A percentile compares a stretch with the other conserved stretches of the same genome.
Evolutionary conservation across 228 moss, liverwort and hornwort species (phyloP).

Genomic region (Sphagnum magellanicum): DNA sequence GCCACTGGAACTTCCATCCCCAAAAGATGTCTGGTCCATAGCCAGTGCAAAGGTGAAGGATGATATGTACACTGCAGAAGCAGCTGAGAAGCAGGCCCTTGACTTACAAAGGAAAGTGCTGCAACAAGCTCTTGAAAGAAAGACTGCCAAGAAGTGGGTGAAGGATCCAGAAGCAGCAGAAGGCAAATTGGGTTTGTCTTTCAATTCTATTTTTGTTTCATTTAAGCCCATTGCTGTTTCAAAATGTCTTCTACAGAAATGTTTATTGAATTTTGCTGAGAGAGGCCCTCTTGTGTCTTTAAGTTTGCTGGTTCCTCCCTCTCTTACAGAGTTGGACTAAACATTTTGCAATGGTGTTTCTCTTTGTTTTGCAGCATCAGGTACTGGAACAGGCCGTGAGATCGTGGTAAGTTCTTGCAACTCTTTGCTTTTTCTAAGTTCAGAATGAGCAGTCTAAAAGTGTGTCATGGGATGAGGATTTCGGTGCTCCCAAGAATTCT

Average conservation of each 20-base stretch:
- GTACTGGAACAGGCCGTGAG: conserved; percentile 75
- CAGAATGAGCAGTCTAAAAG: no score
- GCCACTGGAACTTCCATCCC: conserved; percentile 60
- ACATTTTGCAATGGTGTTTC: not conserved
- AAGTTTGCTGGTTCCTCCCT: no score
- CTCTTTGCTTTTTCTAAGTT: not conserved
- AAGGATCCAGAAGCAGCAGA: conserved; percentile 49
- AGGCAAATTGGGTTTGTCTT: conserved; percentile 43
- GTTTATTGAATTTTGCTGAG: no score
- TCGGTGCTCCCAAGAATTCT: no score
- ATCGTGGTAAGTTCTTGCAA: conserved; percentile 54
- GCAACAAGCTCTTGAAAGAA: conserved; percentile 65
- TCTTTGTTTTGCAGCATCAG: conserved; percentile 47
- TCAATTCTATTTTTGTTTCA: not conserved
- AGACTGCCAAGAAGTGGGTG: conserved; percentile 33
- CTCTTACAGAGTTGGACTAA: not conserved
- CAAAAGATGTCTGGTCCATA: conserved; percentile 71
- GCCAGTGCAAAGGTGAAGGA: conserved; percentile 61
- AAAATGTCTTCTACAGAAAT: no score
- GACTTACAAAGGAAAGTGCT: conserved; percentile 74
- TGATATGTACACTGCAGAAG: conserved; percentile 67
- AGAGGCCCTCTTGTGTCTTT: no score
- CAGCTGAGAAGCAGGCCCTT: conserved; percentile 79
- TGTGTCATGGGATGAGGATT: no score
- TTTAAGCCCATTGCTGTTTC: not conserved